Evolutionary conservation across 345 rosid species (phyloP).

Genomic region (Camelina neglecta): DNA sequence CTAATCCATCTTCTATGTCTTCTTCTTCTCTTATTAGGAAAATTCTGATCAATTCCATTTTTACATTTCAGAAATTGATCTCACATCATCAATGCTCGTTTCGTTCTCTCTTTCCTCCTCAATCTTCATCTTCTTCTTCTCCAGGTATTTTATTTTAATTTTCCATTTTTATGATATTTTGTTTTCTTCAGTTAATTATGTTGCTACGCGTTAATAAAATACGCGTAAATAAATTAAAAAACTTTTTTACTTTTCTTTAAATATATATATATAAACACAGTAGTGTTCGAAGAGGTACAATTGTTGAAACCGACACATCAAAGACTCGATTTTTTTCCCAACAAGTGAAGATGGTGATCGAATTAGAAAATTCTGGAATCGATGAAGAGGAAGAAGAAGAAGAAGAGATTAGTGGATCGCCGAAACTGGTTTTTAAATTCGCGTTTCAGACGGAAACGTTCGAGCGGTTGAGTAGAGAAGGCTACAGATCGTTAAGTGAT

Average conservation of each 20-base stretch:
- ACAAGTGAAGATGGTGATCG: conserved; percentile 26
- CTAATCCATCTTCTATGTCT: conserved; percentile 38
- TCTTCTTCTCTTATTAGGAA: conserved; percentile 14
- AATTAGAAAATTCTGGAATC: conserved; percentile 3
- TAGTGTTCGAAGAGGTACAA: conserved; percentile 40
- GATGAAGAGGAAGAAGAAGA: conserved; percentile 29
- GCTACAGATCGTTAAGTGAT: conserved; percentile 21
- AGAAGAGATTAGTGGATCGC: conserved; percentile 45
- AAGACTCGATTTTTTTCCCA: conserved; percentile 13
- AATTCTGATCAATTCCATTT: conserved; percentile 34
- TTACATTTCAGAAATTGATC: conserved; percentile 47
- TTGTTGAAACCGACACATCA: conserved; percentile 38
- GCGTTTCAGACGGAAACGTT: conserved; percentile 65
- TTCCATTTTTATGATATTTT: conserved; percentile 2
- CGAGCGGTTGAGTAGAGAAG: conserved; percentile 50
- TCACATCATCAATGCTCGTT: conserved; percentile 53
- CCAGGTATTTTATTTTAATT: conserved; percentile 26
- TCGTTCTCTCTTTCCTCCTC: conserved; percentile 47
- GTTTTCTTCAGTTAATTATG: neutral
- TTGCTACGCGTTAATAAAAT: neutral
- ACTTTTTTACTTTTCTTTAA: conserved; percentile 6
- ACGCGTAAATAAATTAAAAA: conserved; percentile 32
- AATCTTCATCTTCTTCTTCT: conserved; percentile 26
- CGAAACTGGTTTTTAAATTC: conserved; percentile 68
- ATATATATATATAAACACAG: conserved; percentile 42